Conservation (phyloP, 352 stramenopile genomes). For the Peronospora destructor region DNA sequence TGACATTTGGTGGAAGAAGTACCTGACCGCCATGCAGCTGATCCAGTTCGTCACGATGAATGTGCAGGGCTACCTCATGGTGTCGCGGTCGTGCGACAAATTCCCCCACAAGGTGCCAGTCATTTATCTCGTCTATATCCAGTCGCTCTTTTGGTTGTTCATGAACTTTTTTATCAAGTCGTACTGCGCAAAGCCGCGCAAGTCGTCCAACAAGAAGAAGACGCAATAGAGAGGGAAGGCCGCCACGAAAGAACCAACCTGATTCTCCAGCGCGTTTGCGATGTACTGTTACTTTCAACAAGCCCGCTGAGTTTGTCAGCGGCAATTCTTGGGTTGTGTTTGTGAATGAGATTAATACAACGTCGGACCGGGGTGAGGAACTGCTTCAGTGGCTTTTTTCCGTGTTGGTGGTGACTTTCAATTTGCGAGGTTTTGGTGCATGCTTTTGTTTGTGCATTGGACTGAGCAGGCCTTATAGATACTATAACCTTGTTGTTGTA, state of each 20-base stretch:
- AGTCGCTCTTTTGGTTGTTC: conserved; percentile 79
- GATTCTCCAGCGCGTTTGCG: background rate
- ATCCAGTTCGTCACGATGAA: conserved; percentile 90
- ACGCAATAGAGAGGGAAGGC: conserved; percentile 30
- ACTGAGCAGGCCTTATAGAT: background rate
- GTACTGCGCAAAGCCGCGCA: conserved; percentile 75
- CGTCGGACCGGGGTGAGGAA: no score
- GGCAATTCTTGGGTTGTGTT: background rate
- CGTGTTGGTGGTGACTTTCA: background rate
- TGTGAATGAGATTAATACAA: background rate
- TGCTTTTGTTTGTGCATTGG: background rate
- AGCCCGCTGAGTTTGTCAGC: no score
- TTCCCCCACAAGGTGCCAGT: conserved; percentile 70
- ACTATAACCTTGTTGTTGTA: no score
- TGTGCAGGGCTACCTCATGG: conserved; percentile 63
- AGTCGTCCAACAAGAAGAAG: conserved; percentile 42
- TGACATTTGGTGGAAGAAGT: conserved; percentile 97
- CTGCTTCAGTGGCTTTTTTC: no score
- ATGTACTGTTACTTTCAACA: background rate
- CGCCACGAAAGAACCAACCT: no score
- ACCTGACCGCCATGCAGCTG: conserved; percentile 93
- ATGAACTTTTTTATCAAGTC: conserved; percentile 94
- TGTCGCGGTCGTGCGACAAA: conserved; percentile 86
- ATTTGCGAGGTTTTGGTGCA: background rate
- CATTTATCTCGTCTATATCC: conserved; percentile 94